Evolutionary conservation across 306 rosid species (phyloP).

Genomic region (Quercus suber): DNA sequence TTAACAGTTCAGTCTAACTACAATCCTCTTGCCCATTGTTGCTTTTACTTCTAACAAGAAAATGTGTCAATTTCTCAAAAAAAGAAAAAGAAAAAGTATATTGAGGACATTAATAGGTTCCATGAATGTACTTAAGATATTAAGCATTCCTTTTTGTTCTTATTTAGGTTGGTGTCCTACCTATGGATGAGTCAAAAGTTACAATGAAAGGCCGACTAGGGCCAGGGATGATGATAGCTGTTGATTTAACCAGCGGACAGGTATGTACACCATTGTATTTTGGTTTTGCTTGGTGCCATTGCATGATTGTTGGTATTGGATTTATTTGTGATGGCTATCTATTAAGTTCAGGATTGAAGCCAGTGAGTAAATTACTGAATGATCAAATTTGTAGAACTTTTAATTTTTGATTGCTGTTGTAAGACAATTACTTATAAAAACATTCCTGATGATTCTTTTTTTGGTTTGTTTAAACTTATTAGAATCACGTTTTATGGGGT

Average conservation of each 20-base stretch:
- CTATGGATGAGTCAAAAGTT: slow-evolving; percentile 93
- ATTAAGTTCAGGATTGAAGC: not conserved
- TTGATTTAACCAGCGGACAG: slow-evolving; percentile 89
- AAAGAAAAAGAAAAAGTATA: not conserved
- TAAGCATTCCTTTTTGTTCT: slow-evolving; percentile 13
- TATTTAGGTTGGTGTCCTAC: slow-evolving; percentile 86
- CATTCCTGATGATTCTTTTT: not conserved
- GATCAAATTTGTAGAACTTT: slow-evolving; percentile 13
- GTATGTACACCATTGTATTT: slow-evolving; percentile 35
- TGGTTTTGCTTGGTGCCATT: not conserved
- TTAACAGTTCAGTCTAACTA: not conserved
- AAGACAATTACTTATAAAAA: not conserved
- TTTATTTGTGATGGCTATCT: not conserved
- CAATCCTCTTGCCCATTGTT: not conserved
- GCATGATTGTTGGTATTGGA: not conserved
- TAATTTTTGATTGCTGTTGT: not conserved
- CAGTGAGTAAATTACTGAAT: slow-evolving; percentile 12
- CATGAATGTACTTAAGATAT: slow-evolving; percentile 16
- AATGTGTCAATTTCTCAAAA: not conserved
- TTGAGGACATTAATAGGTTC: not conserved
- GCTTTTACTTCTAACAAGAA: not conserved
- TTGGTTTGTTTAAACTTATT: not conserved
- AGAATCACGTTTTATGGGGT: not conserved
- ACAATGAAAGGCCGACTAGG: slow-evolving; percentile 95
- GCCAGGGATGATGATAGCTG: slow-evolving; percentile 99